These are phyloP conservation scores for Sporothrix luriei DNA, from an alignment of 2,329 filamentous ascomycete genomes.

Conservation along the genomic window DNA sequence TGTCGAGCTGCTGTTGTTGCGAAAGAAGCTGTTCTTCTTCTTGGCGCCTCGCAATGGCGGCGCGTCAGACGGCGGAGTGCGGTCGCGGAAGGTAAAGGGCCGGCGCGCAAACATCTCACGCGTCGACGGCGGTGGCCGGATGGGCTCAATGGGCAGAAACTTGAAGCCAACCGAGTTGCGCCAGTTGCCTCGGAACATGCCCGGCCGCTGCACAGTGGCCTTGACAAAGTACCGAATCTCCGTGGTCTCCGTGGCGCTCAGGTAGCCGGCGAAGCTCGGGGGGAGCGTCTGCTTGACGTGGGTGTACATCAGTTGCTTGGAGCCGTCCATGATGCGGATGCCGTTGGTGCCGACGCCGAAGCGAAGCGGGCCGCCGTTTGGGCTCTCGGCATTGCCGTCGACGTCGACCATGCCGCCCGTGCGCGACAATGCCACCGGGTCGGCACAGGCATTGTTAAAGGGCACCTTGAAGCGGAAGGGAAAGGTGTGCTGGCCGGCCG, in stretches of 20 bases:
- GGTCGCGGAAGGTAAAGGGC: slow-evolving; percentile 60
- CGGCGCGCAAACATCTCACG: slow-evolving; percentile 85
- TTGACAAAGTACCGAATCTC: slow-evolving; percentile 95
- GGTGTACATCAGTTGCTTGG: slow-evolving; percentile 61
- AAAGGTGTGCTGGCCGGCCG: slow-evolving; percentile 72
- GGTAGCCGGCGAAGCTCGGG: slow-evolving; percentile 84
- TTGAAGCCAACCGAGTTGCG: slow-evolving; percentile 70
- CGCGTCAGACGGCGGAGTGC: slow-evolving; percentile 40
- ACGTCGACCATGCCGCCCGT: slow-evolving; percentile 57
- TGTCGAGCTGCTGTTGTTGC: slow-evolving; percentile 49
- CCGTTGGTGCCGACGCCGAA: slow-evolving; percentile 55
- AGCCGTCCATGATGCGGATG: slow-evolving; percentile 64
- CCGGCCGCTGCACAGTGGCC: slow-evolving; percentile 86
- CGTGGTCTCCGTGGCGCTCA: slow-evolving; percentile 81
- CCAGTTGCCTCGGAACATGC: slow-evolving; percentile 88
- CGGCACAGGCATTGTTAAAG: slow-evolving; percentile 72
- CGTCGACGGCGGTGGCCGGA: slow-evolving; percentile 65
- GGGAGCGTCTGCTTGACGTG: slow-evolving; percentile 88
- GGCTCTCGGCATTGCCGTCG: slow-evolving; percentile 50
- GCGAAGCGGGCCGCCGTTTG: slow-evolving; percentile 47
- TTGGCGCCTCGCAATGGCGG: slow-evolving; percentile 40
- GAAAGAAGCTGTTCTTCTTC: slow-evolving; percentile 52
- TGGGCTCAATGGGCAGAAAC: slow-evolving; percentile 90
- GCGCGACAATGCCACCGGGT: slow-evolving; percentile 56
- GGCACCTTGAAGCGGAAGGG: slow-evolving; percentile 77